phyloP scores from a whole-genome alignment of 1,284 basidiomycete species.

The Naganishia sp. region DNA sequence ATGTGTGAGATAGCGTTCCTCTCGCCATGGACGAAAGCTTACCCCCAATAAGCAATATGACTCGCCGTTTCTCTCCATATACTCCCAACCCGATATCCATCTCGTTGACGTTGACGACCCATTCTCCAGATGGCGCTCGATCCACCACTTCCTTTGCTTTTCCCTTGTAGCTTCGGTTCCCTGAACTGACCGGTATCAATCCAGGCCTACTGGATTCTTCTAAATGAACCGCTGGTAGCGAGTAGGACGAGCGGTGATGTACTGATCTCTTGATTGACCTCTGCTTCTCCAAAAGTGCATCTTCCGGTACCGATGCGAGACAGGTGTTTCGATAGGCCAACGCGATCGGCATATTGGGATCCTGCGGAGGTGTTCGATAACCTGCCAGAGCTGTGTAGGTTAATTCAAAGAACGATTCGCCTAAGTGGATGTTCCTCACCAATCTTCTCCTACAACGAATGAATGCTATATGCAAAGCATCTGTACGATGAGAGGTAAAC shows the following conservation, averaged over 20 bases:
- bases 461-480: too few relatives aligned
- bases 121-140: background rate
- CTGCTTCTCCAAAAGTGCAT: slow-evolving; percentile 17
- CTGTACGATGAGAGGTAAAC: too few relatives aligned
- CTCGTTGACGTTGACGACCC: slow-evolving; percentile 13
- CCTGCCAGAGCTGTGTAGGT: too few relatives aligned
- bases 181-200: background rate
- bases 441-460: too few relatives aligned
- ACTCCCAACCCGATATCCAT: slow-evolving; percentile 8
- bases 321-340: background rate
- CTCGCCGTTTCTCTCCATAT: slow-evolving; percentile 4
- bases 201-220: background rate
- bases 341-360: slow-evolving; percentile 1
- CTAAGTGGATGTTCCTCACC: too few relatives aligned
- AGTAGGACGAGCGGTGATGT: background rate
- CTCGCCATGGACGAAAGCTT: background rate
- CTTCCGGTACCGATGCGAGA: slow-evolving; percentile 19
- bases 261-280: slow-evolving; percentile 7
- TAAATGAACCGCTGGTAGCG: background rate
- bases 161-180: background rate
- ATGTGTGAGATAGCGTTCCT: background rate
- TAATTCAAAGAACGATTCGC: too few relatives aligned
- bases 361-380: background rate
- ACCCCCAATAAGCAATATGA: slow-evolving; percentile 20
- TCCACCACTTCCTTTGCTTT: slow-evolving; percentile 6